Evolutionary conservation across 371 early-diverging fungal genomes (phyloP), one percentile per base, ranked within the genome.

Genomic region (Umbelopsis sp.): DNA sequence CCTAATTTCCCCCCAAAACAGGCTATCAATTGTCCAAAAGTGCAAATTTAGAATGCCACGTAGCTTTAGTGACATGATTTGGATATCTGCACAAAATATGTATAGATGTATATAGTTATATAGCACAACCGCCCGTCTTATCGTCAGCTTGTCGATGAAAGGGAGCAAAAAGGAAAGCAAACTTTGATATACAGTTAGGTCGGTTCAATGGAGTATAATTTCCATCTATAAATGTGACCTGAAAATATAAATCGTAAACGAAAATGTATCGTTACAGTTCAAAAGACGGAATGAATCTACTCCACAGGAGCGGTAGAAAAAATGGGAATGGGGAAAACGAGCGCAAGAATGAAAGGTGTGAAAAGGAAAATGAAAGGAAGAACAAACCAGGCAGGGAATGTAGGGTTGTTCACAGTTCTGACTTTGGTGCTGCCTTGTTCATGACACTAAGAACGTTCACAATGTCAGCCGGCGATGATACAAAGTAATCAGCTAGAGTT

Each of bases 201-300:
- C 57, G 11, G 29, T 35, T 18, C 35, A 35, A 57, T 57, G 57
- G 57, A 16, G n/a, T 22, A 0, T 35, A 18, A 18, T 18, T 53
- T 29, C 29, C 16, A 57, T 57, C 57, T 57, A 57, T 35, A 57
- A 7, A 14, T 57, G 57, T 29, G 57, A 57, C 57, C 57, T 57
- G 37, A 57, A 57, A 57, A 57, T 57, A 57, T 57, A 57, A 57
- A 57, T 57, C 57, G 18, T 35, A 29, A 57, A 57, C 35, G 57
- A 57, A 35, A 57, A 18, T 10, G 22, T 18, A 57, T 18, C 18
- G 29, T 29, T 32, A 57, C 57, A 57, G 37, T 11, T 24, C 2
- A 29, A 57, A 57, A 29, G 29, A 29, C 35, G 32, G 57, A 35
- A 35, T 35, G 37, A 57, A 57, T 57, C 32, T 57, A 57, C 57